Conservation (phyloP, 2,329 filamentous ascomycete genomes). For the Capronia epimyces region DNA sequence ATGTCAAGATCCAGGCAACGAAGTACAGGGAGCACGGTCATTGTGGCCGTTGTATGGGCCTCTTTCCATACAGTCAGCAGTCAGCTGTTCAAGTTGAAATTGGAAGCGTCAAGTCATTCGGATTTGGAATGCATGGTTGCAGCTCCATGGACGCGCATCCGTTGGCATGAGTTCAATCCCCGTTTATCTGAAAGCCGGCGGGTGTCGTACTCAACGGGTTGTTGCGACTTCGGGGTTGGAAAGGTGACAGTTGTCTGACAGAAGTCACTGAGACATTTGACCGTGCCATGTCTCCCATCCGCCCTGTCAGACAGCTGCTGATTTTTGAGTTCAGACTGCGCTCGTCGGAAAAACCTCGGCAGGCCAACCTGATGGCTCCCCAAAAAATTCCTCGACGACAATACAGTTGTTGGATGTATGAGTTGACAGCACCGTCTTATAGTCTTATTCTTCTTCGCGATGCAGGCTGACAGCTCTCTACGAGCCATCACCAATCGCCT, state of each 20-base stretch:
- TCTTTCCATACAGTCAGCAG: neutral
- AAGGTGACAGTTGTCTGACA: neutral
- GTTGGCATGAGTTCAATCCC: neutral
- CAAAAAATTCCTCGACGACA: conserved; percentile 4
- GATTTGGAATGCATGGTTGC: conserved; percentile 2
- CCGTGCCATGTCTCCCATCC: neutral
- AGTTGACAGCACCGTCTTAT: neutral
- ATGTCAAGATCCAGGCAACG: neutral
- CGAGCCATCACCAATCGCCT: conserved; percentile 49
- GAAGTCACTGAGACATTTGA: neutral
- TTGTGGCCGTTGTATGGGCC: conserved; percentile 15
- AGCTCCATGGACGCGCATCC: conserved; percentile 6
- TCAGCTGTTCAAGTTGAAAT: neutral
- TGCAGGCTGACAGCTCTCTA: conserved; percentile 29
- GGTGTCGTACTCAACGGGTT: neutral
- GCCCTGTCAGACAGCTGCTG: neutral
- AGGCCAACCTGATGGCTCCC: neutral
- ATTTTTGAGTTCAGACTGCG: neutral
- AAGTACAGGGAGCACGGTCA: conserved; percentile 26
- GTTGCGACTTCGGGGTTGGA: neutral
- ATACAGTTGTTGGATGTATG: neutral
- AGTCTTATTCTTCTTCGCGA: neutral
- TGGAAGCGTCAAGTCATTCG: neutral
- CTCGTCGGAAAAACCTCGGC: conserved; percentile 2
- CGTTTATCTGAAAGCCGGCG: neutral